Conservation (phyloP, 768 basidiomycete species). For the Trametes punicea region DNA sequence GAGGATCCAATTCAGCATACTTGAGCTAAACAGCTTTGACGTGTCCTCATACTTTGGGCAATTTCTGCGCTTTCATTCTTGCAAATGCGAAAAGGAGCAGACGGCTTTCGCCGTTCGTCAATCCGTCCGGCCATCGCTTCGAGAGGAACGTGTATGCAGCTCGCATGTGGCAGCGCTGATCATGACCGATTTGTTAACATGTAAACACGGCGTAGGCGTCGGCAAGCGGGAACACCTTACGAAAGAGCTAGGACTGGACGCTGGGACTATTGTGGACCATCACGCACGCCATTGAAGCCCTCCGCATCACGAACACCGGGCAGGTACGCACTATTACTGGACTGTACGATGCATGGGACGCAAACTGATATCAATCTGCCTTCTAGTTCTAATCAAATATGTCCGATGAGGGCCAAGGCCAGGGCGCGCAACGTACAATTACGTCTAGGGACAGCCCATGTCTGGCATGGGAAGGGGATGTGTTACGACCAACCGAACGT, state of each 20-base stretch:
- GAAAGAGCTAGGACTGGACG: conserved; percentile 80
- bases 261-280: conserved; percentile 86
- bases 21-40: not conserved
- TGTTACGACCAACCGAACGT: not conserved
- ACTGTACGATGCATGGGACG: not conserved
- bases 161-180: not conserved
- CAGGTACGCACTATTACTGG: conserved; percentile 44
- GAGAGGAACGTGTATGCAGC: conserved; percentile 68
- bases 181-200: not conserved
- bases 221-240: conserved; percentile 82
- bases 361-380: not conserved
- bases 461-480: not conserved
- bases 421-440: not conserved
- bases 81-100: conserved; percentile 57
- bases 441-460: not conserved
- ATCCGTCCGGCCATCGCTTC: conserved; percentile 67
- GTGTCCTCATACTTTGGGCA: conserved; percentile 32
- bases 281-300: conserved; percentile 76
- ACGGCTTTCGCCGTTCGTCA: conserved; percentile 58
- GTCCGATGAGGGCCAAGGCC: not conserved
- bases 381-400: conserved; percentile 5
- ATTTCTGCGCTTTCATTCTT: conserved; percentile 55
- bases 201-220: conserved; percentile 85
- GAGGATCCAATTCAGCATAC: conserved; percentile 23
- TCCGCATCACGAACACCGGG: conserved; percentile 82